These are phyloP conservation scores for Jasminum sambac DNA, from an alignment of 257 asterid species.

Conservation along the genomic window DNA sequence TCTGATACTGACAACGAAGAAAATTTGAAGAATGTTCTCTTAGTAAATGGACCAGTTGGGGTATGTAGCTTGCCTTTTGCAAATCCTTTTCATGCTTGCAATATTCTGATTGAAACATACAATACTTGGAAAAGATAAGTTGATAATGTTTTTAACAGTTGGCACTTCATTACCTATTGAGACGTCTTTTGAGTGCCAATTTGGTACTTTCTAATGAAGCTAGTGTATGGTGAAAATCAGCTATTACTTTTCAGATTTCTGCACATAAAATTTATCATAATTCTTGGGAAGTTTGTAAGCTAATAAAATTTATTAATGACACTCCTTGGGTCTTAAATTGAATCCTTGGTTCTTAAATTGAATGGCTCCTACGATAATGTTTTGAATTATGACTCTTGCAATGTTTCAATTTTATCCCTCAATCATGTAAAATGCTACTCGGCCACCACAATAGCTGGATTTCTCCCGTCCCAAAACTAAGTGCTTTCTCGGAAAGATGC, in stretches of 20 bases:
- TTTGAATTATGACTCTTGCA: not conserved
- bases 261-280: not conserved
- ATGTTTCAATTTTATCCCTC: not conserved
- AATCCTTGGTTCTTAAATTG: not conserved
- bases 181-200: not conserved
- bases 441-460: not conserved
- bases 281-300: not conserved
- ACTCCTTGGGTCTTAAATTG: not conserved
- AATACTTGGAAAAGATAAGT: not conserved
- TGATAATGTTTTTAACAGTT: not conserved
- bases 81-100: slow-evolving; percentile 17
- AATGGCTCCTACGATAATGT: not conserved
- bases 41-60: slow-evolving; percentile 99
- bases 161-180: not conserved
- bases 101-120: not conserved
- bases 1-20: slow-evolving; percentile 56
- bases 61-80: slow-evolving; percentile 36
- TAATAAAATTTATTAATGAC: not conserved
- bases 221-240: not conserved
- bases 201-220: not conserved
- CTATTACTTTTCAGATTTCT: not conserved
- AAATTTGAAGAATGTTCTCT: slow-evolving; percentile 77
- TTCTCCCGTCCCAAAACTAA: not conserved
- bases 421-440: not conserved
- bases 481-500: too few species aligned